Evolutionary conservation across 1,284 basidiomycete species (phyloP).

Genomic region (Schizopora paradoxa): DNA sequence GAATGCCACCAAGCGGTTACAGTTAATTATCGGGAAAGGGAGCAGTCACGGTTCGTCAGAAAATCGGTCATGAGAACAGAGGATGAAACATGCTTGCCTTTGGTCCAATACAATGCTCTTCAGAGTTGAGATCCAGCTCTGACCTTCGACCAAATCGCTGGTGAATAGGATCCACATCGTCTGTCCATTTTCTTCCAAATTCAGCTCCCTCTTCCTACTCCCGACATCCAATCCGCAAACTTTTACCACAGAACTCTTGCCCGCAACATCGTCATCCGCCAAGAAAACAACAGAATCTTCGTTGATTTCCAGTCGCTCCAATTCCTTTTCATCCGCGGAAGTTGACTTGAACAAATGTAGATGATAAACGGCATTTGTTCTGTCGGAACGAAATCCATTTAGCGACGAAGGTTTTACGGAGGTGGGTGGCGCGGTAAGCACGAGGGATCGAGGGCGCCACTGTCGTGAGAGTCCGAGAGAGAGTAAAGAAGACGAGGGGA

Average conservation of each 20-base stretch:
- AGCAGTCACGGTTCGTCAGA: neutral
- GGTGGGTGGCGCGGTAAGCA: constrained; percentile 46
- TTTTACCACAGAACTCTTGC: constrained; percentile 58
- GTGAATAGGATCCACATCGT: constrained; percentile 70
- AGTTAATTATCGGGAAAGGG: neutral
- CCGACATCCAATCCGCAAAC: constrained; percentile 59
- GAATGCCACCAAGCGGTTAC: neutral
- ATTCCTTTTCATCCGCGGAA: constrained; percentile 53
- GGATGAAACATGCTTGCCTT: constrained; percentile 39
- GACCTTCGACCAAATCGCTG: constrained; percentile 50
- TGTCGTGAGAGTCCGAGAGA: constrained; percentile 65
- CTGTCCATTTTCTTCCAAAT: constrained; percentile 34
- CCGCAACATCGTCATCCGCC: constrained; percentile 61
- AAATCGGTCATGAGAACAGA: neutral
- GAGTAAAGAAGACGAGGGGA: constrained; percentile 58
- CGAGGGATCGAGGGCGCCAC: constrained; percentile 62
- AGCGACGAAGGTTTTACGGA: constrained; percentile 21
- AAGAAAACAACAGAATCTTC: constrained; percentile 70
- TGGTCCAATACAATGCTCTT: constrained; percentile 67
- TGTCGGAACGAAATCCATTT: constrained; percentile 23
- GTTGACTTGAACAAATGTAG: constrained; percentile 66
- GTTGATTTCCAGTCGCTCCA: constrained; percentile 68
- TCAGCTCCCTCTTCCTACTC: constrained; percentile 39
- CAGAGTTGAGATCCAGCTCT: constrained; percentile 68
- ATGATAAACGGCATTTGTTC: constrained; percentile 39